Conservation (phyloP, 306 rosid genomes). For the Trifolium repens region DNA sequence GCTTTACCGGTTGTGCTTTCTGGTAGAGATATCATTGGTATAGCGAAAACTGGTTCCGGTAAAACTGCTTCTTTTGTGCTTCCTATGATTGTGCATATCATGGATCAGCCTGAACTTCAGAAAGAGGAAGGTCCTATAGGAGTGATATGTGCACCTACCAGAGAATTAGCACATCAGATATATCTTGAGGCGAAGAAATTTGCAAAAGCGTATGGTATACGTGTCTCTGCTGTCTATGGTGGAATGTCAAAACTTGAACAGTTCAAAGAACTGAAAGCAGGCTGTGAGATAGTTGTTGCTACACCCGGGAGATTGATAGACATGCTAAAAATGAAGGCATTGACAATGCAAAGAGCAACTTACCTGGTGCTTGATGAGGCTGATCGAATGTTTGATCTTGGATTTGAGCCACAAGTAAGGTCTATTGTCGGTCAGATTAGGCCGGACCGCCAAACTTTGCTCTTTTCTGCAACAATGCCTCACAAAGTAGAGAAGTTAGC, state of each 20-base stretch:
- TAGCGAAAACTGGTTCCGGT: constrained; percentile 99
- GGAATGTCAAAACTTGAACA: constrained; percentile 99
- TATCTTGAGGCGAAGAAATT: constrained; percentile 86
- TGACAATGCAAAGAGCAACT: constrained; percentile 84
- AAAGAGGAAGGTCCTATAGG: constrained; percentile 99
- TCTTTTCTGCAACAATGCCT: constrained; percentile 98
- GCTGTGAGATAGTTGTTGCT: constrained; percentile 94
- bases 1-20: constrained; percentile 89
- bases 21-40: constrained; percentile 90
- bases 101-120: constrained; percentile 98
- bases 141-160: constrained; percentile 96
- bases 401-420: constrained; percentile 97
- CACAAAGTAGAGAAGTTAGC: constrained; percentile 90
- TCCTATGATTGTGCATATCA: constrained; percentile 95
- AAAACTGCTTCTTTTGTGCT: constrained; percentile 98
- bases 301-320: constrained; percentile 99
- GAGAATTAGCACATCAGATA: constrained; percentile 96
- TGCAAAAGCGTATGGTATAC: constrained; percentile 75
- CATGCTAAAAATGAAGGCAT: constrained; percentile 90
- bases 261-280: constrained; percentile 96
- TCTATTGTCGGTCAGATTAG: constrained; percentile 97
- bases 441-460: constrained; percentile 96
- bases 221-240: constrained; percentile 93
- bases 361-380: constrained; percentile 98
- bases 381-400: constrained; percentile 99